Base-by-base conservation (phyloP, 2,329 filamentous ascomycete genomes). In the Thelonectria olida region DNA sequence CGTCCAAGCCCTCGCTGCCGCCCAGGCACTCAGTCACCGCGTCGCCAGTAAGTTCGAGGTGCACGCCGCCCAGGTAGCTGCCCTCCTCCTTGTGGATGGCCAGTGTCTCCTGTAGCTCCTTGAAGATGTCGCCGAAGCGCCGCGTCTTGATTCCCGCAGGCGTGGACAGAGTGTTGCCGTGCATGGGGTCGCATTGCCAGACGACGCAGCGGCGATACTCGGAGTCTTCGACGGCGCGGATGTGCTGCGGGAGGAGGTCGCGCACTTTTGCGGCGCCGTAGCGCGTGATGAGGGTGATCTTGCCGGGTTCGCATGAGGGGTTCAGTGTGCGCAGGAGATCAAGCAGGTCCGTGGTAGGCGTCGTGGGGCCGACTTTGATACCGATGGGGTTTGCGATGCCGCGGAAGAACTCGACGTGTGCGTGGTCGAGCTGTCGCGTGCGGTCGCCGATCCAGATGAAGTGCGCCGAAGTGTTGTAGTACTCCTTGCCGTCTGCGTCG, bases 121-220 rank as follows among this genome's bases (percentile, higher is more conserved):
- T 87, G 75, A 97, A 90, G 71, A 99, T 97, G 75, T 96, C 91
- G 64, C 87, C 87, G 83, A 99, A 99, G 56, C 91, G 90, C 15
- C 96, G 88, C 2, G 96, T 99, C 83, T 99, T 99, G 80, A 97
- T 88, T 23, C 93, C 93, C 0, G 86, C 81, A 0, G 87, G 85
- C 0, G 92, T 95, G 19, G 86, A 85, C 42, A 84, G 80, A 36
- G 88, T 90, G 79, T 91, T 91, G 64, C 96, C 96, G 79, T 99
- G 96, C 96, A 99, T 99, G 20, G 96, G 96, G 79, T 99, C 96
- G 80, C 95, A 98, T 80, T 98, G 96, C 95, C 95, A 98, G 70
- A 97, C 92, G 4, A 97, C 93, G 20, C 78, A 80, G 51, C 82
- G 77, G 47, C 77, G 76, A 77, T 88, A 88, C 78, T 89, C 93